phyloP scores from a whole-genome alignment of 139 green algal species.

The Picocystis salinarum region DNA sequence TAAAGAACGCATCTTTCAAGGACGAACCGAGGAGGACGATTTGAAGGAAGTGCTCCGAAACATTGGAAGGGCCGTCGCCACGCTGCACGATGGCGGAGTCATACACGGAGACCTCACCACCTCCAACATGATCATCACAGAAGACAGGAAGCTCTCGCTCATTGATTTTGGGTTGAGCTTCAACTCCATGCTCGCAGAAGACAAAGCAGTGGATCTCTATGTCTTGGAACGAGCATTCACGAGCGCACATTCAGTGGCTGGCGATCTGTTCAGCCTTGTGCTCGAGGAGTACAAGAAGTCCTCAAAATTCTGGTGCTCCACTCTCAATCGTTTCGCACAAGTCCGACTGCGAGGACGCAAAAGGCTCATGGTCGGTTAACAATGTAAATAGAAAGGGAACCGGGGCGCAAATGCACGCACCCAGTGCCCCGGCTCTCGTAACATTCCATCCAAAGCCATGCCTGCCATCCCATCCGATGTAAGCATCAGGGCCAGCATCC shows the following conservation, averaged over 20 bases:
- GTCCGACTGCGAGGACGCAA: slow-evolving; percentile 58
- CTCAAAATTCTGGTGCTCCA: slow-evolving; percentile 42
- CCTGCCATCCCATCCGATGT: too few species aligned
- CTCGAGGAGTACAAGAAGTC: slow-evolving; percentile 44
- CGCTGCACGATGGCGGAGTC: slow-evolving; percentile 68
- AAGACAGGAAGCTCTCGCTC: slow-evolving; percentile 22
- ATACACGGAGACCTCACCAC: slow-evolving; percentile 83
- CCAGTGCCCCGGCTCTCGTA: too few species aligned
- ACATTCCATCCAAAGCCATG: too few species aligned
- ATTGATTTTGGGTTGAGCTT: slow-evolving; percentile 75
- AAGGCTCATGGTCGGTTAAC: slow-evolving; percentile 59
- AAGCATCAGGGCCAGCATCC: too few species aligned
- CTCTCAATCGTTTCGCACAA: slow-evolving; percentile 58
- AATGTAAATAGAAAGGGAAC: too few species aligned
- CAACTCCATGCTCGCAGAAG: slow-evolving; percentile 48
- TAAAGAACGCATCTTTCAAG: neutral
- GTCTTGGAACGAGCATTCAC: slow-evolving; percentile 68
- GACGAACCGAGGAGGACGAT: slow-evolving; percentile 6
- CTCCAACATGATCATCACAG: slow-evolving; percentile 59
- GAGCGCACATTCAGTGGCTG: slow-evolving; percentile 30
- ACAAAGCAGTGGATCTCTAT: slow-evolving; percentile 76
- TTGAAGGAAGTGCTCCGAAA: slow-evolving; percentile 18
- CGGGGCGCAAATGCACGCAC: too few species aligned
- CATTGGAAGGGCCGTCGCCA: slow-evolving; percentile 45
- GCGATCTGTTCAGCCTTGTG: slow-evolving; percentile 12